A percentile compares a stretch with the other conserved stretches of the same genome.
These are phyloP conservation scores for Penicillium odoratum DNA, from an alignment of 495 filamentous ascomycete species.

Conservation along the genomic window DNA sequence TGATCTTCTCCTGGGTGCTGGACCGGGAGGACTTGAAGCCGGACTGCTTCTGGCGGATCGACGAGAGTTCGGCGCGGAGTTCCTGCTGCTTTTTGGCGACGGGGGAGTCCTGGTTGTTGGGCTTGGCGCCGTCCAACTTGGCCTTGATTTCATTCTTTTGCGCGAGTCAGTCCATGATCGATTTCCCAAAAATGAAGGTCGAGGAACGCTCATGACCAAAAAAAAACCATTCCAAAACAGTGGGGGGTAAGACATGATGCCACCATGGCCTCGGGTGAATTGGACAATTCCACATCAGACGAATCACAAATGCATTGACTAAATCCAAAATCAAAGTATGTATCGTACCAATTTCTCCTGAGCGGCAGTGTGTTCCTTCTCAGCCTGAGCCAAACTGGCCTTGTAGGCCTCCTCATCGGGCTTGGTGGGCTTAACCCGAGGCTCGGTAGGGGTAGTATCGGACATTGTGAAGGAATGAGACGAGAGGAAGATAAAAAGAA, in stretches of 20 bases:
- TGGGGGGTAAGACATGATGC: slow-evolving; percentile 3
- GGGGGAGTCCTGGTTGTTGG: slow-evolving; percentile 73
- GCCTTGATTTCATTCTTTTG: slow-evolving; percentile 75
- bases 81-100: slow-evolving; percentile 76
- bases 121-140: slow-evolving; percentile 77
- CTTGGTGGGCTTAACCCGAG: slow-evolving; percentile 52
- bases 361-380: slow-evolving; percentile 76
- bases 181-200: background rate
- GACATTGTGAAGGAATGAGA: slow-evolving; percentile 33
- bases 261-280: slow-evolving; percentile 7
- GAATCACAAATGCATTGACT: background rate
- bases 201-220: slow-evolving; percentile 1
- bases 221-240: background rate
- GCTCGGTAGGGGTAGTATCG: slow-evolving; percentile 43
- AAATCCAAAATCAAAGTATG: slow-evolving; percentile 7
- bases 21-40: slow-evolving; percentile 76
- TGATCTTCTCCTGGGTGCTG: slow-evolving; percentile 80
- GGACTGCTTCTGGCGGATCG: slow-evolving; percentile 79
- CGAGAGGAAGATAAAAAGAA: slow-evolving; percentile 17
- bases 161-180: slow-evolving; percentile 6
- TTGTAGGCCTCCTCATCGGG: slow-evolving; percentile 58
- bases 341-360: slow-evolving; percentile 75
- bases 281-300: slow-evolving; percentile 2
- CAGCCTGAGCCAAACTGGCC: slow-evolving; percentile 67
- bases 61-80: slow-evolving; percentile 66